Percentiles rank a stretch among this genome's conserved stretches.
Evolutionary conservation across 2,329 filamentous ascomycete species (phyloP).

Genomic region (Xylariaceae sp.): DNA sequence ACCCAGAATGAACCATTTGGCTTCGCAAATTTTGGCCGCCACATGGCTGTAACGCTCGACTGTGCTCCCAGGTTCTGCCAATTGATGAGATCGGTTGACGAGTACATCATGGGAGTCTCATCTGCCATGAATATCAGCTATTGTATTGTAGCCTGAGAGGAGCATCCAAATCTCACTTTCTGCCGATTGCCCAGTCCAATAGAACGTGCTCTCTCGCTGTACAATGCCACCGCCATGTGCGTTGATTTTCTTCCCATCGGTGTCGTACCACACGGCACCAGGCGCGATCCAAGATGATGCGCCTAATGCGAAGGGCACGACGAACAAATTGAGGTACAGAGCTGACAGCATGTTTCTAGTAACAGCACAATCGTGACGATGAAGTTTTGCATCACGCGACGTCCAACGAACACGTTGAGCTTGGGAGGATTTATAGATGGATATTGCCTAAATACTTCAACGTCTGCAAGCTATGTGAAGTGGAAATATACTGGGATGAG

Average conservation of each 20-base stretch:
- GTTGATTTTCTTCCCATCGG: conserved; percentile 36
- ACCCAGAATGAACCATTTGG: conserved; percentile 38
- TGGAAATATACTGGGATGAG: too few species aligned
- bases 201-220: conserved; percentile 35
- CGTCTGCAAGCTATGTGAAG: too few species aligned
- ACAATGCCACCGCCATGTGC: conserved; percentile 38
- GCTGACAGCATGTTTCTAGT: too few species aligned
- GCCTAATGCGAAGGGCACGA: neutral
- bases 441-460: too few species aligned
- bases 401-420: too few species aligned
- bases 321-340: too few species aligned
- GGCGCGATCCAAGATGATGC: conserved; percentile 34
- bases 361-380: too few species aligned
- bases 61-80: conserved; percentile 36
- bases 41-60: conserved; percentile 33
- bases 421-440: too few species aligned
- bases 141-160: neutral
- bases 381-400: neutral
- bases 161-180: conserved; percentile 25
- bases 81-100: conserved; percentile 37
- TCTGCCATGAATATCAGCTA: conserved; percentile 19
- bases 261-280: conserved; percentile 37
- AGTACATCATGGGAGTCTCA: conserved; percentile 36
- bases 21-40: conserved; percentile 39
- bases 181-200: conserved; percentile 38